Percentiles rank a stretch among this genome's conserved stretches.
Conservation (phyloP, 164 flowering plant species). For the Macadamia integrifolia region DNA sequence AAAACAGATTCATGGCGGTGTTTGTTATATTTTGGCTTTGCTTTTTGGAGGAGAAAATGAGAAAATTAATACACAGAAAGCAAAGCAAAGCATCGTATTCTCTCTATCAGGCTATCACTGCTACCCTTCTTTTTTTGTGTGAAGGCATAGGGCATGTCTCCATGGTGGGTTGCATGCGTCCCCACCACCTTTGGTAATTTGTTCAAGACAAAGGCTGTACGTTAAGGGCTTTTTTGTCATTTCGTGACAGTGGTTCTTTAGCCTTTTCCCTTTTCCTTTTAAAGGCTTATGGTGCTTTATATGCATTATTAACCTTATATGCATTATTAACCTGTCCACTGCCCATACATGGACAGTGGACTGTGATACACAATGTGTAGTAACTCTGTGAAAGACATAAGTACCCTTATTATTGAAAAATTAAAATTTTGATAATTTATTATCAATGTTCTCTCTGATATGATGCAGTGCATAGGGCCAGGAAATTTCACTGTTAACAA, state of each 20-base stretch:
- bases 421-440: too few relatives aligned
- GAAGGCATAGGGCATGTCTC: background rate
- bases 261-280: background rate
- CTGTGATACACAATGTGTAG: too few relatives aligned
- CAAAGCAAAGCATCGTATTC: background rate
- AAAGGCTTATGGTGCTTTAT: background rate
- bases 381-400: too few relatives aligned
- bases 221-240: constrained; percentile 5
- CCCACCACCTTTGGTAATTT: constrained; percentile 17
- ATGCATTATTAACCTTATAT: background rate
- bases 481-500: too few relatives aligned
- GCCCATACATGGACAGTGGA: too few relatives aligned
- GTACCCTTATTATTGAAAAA: too few relatives aligned
- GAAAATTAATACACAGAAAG: background rate
- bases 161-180: background rate
- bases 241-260: background rate
- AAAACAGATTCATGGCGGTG: constrained; percentile 11
- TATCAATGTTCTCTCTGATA: too few relatives aligned
- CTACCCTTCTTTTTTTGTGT: background rate
- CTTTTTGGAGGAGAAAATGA: constrained; percentile 10
- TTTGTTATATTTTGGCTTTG: constrained; percentile 6
- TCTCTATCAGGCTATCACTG: background rate
- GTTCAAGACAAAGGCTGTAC: background rate
- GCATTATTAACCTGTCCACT: background rate
- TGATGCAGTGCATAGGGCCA: too few relatives aligned